Percentiles rank a stretch among this genome's conserved stretches.
These are phyloP conservation scores for Termitomyces eurrhizus DNA, from an alignment of 768 basidiomycete species.

Conservation along the genomic window DNA sequence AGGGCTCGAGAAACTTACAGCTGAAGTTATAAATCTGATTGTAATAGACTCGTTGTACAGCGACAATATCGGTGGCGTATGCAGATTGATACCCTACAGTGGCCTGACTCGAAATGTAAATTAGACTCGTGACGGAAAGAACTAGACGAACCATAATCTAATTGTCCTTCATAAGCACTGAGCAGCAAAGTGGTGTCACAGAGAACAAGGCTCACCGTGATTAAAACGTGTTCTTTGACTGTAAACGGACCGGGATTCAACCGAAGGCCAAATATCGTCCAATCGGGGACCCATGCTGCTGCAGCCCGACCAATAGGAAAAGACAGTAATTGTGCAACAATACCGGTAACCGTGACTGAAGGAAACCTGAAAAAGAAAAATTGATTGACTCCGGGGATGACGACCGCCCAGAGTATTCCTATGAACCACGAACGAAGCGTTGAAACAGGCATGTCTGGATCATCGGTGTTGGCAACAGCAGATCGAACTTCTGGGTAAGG, in stretches of 20 bases:
- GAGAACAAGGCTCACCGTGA: constrained; percentile 33
- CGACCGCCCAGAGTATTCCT: constrained; percentile 48
- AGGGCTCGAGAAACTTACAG: constrained; percentile 32
- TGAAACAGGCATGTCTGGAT: constrained; percentile 52
- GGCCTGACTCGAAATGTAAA: constrained; percentile 34
- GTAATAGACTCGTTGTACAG: constrained; percentile 66
- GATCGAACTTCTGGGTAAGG: constrained; percentile 77
- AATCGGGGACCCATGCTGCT: constrained; percentile 49
- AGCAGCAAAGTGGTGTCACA: not conserved
- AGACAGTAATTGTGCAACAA: constrained; percentile 69
- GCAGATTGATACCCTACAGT: constrained; percentile 56
- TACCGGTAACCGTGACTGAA: constrained; percentile 32
- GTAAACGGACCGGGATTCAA: constrained; percentile 76
- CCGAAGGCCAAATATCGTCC: constrained; percentile 53
- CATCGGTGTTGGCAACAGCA: constrained; percentile 64
- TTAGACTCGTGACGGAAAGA: constrained; percentile 9
- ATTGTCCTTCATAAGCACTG: not conserved
- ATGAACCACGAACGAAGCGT: constrained; percentile 51
- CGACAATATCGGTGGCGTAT: constrained; percentile 70
- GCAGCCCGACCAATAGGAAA: constrained; percentile 64
- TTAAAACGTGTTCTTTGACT: constrained; percentile 72
- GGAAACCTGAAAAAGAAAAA: constrained; percentile 54
- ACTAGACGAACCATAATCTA: constrained; percentile 35
- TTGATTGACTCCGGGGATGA: constrained; percentile 54
- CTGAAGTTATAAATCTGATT: constrained; percentile 55